Percentiles rank a stretch among this genome's conserved stretches.
Evolutionary conservation across 495 filamentous ascomycete genomes (phyloP).

Genomic region (Hypoxylon lenormandii): DNA sequence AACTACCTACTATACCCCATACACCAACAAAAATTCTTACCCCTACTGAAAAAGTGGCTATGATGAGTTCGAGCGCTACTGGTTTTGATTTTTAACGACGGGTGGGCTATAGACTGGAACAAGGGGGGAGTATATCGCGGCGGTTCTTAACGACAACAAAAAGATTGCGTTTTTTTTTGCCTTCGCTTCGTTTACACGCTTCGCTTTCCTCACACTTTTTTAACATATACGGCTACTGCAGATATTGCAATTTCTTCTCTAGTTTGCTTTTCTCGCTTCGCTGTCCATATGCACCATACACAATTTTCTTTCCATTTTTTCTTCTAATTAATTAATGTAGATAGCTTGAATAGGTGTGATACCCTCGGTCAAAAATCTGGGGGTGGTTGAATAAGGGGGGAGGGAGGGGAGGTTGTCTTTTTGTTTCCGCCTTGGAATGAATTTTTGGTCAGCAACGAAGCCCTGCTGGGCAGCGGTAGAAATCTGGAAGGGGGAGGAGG

Average conservation of each 20-base stretch:
- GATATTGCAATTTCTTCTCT: constrained; percentile 21
- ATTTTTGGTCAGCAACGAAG: constrained; percentile 22
- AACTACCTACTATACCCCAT: constrained; percentile 37
- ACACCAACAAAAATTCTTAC: constrained; percentile 31
- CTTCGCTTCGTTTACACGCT: constrained; percentile 43
- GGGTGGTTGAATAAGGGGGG: constrained; percentile 19
- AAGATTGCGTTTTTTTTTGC: constrained; percentile 31
- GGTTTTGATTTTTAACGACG: constrained; percentile 29
- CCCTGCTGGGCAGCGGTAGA: constrained; percentile 49
- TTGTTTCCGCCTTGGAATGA: constrained; percentile 12
- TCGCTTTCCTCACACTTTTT: constrained; percentile 41
- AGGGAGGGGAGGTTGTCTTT: constrained; percentile 7
- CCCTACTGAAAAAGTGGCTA: constrained; percentile 30
- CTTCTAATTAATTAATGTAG: constrained; percentile 39
- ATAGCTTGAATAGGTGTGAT: constrained; percentile 39
- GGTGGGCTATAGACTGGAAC: constrained; percentile 44
- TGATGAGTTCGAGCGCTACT: constrained; percentile 37
- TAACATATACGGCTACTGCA: constrained; percentile 17
- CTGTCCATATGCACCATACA: constrained; percentile 39
- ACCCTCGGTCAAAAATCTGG: constrained; percentile 35
- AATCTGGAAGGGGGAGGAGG: constrained; percentile 10
- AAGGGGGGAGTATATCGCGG: constrained; percentile 25
- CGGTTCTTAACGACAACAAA: constrained; percentile 36
- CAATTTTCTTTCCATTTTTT: constrained; percentile 18
- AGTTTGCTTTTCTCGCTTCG: constrained; percentile 29